phyloP scores from a whole-genome alignment of 75 land plant genomes.

The Pseudotsuga menziesii region DNA sequence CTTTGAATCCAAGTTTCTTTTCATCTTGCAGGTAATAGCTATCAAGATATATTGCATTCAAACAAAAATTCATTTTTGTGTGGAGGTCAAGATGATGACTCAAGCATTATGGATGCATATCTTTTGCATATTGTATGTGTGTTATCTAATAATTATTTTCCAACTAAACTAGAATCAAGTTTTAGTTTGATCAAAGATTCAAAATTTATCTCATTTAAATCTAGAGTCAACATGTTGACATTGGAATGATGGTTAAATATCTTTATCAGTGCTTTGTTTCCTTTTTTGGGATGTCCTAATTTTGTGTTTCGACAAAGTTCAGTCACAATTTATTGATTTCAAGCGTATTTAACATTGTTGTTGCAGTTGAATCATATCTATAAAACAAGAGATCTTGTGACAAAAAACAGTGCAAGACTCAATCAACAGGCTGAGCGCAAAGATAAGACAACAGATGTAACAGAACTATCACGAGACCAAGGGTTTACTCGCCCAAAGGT shows the following conservation, averaged over 20 bases:
- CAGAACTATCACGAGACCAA: constrained; percentile 68
- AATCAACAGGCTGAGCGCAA: constrained; percentile 31
- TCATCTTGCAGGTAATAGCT: constrained; percentile 70
- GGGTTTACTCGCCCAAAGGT: constrained; percentile 99
- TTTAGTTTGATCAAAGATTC: background rate
- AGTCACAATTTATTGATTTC: background rate
- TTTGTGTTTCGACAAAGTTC: background rate
- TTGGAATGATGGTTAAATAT: background rate
- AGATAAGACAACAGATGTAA: constrained; percentile 13
- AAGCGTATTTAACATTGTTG: background rate
- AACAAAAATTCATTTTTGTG: constrained; percentile 64
- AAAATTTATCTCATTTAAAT: too few species aligned
- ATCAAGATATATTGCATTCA: constrained; percentile 77
- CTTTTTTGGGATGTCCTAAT: background rate
- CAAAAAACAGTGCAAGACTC: constrained; percentile 74
- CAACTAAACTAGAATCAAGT: background rate
- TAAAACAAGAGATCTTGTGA: constrained; percentile 70
- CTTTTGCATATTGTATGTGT: constrained; percentile 76
- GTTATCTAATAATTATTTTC: background rate
- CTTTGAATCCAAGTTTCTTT: background rate
- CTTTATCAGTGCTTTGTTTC: background rate
- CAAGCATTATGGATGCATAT: constrained; percentile 82
- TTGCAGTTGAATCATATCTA: constrained; percentile 87
- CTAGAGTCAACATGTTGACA: too few species aligned
- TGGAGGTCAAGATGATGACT: constrained; percentile 53